These are phyloP conservation scores for Tricholoma saponaceum DNA, from an alignment of 768 basidiomycete genomes.

Conservation along the genomic window DNA sequence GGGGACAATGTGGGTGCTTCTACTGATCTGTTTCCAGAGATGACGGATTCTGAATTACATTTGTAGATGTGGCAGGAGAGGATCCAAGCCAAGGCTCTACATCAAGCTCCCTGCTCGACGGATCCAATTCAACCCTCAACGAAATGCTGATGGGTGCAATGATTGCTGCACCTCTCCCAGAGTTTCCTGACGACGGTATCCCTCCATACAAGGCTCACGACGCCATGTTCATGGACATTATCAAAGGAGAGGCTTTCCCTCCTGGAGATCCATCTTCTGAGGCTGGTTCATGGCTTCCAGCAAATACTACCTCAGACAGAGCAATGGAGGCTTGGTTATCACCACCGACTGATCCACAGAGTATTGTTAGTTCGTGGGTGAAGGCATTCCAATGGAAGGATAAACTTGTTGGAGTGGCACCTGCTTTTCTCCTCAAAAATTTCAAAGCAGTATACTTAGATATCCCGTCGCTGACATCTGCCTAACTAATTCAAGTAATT, in stretches of 20 bases:
- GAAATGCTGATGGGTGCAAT: neutral
- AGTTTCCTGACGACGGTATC: neutral
- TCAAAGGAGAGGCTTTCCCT: neutral
- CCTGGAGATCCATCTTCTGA: too few species aligned
- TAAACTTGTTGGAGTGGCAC: too few species aligned
- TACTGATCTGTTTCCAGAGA: neutral
- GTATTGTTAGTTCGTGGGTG: too few species aligned
- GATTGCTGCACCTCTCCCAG: neutral
- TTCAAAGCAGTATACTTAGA: too few species aligned
- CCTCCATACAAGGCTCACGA: neutral
- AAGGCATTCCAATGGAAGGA: too few species aligned
- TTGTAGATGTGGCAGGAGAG: neutral
- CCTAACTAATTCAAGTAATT: too few species aligned
- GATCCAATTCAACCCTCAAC: neutral
- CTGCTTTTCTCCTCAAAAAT: too few species aligned
- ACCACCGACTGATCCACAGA: too few species aligned
- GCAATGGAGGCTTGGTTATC: too few species aligned
- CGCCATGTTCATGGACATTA: neutral
- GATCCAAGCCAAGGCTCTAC: neutral
- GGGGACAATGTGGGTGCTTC: neutral
- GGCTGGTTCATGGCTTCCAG: too few species aligned
- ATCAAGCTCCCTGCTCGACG: neutral
- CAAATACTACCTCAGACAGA: too few species aligned
- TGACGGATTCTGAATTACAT: neutral
- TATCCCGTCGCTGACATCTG: too few species aligned